Conservation (phyloP, 441 rosid species). For the Corymbia citriodora region DNA sequence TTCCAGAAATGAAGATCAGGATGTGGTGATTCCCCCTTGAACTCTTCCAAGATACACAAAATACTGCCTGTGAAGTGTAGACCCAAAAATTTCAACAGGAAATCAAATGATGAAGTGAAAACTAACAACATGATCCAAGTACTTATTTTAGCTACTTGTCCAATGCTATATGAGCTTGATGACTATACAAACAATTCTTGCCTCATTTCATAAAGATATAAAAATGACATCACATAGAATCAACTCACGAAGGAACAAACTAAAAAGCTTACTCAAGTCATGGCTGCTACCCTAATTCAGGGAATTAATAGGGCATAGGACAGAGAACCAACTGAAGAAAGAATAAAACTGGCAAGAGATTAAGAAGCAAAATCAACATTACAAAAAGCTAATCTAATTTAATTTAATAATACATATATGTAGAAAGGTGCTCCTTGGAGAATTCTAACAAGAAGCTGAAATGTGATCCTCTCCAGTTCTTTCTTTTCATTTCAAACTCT, state of each 20-base stretch:
- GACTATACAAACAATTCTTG: neutral
- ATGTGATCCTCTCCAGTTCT: no score
- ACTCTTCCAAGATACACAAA: slow-evolving; percentile 35
- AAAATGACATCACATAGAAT: neutral
- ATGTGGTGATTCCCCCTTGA: slow-evolving; percentile 35
- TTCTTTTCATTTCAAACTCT: no score
- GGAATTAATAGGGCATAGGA: neutral
- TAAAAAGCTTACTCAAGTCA: neutral
- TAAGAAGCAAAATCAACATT: neutral
- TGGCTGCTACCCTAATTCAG: neutral
- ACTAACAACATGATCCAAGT: neutral
- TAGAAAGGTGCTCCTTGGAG: neutral
- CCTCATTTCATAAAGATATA: neutral
- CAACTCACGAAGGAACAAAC: neutral
- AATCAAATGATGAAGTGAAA: neutral
- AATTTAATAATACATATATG: neutral
- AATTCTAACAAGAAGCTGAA: neutral
- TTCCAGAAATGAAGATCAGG: slow-evolving; percentile 71
- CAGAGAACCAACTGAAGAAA: neutral
- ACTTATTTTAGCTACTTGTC: neutral
- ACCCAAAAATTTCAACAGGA: neutral
- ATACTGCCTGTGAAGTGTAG: slow-evolving; percentile 42
- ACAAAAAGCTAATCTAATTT: neutral
- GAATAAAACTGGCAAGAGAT: neutral
- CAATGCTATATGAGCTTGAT: neutral